phyloP scores from a whole-genome alignment of 2,329 filamentous ascomycete genomes.

The Bisporella sp. region DNA sequence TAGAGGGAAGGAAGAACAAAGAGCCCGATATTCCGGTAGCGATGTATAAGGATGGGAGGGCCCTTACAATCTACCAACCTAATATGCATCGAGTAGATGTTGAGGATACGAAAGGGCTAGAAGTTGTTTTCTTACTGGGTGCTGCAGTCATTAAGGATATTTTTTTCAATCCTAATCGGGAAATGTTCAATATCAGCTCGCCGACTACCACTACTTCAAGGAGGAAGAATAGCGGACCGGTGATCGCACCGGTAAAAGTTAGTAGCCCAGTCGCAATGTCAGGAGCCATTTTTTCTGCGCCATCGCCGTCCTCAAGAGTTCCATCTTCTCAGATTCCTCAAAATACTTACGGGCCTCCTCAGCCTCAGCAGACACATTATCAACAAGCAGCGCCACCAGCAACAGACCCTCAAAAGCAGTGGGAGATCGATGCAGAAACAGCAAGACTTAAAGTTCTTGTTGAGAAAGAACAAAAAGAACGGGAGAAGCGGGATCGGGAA shows the following conservation, averaged over 20 bases:
- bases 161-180: slow-evolving; percentile 56
- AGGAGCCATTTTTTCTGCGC: slow-evolving; percentile 14
- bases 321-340: slow-evolving; percentile 13
- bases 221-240: slow-evolving; percentile 23
- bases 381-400: slow-evolving; percentile 12
- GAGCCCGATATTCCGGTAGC: slow-evolving; percentile 96
- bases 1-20: slow-evolving; percentile 69
- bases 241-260: slow-evolving; percentile 14
- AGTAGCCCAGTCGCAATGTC: slow-evolving; percentile 19
- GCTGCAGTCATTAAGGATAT: slow-evolving; percentile 60
- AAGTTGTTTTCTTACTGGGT: slow-evolving; percentile 66
- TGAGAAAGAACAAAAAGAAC: slow-evolving; percentile 36
- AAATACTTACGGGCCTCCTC: neutral
- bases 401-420: slow-evolving; percentile 27
- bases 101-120: slow-evolving; percentile 88
- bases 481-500: slow-evolving; percentile 47
- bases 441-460: slow-evolving; percentile 57
- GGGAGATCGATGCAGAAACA: slow-evolving; percentile 67
- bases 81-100: slow-evolving; percentile 87
- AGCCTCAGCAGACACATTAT: slow-evolving; percentile 8
- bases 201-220: slow-evolving; percentile 29
- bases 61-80: slow-evolving; percentile 83
- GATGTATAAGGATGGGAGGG: slow-evolving; percentile 66
- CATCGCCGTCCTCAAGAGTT: slow-evolving; percentile 9
- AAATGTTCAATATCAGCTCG: slow-evolving; percentile 69